phyloP scores from a whole-genome alignment of 257 asterid species.

The Osmanthus fragrans region DNA sequence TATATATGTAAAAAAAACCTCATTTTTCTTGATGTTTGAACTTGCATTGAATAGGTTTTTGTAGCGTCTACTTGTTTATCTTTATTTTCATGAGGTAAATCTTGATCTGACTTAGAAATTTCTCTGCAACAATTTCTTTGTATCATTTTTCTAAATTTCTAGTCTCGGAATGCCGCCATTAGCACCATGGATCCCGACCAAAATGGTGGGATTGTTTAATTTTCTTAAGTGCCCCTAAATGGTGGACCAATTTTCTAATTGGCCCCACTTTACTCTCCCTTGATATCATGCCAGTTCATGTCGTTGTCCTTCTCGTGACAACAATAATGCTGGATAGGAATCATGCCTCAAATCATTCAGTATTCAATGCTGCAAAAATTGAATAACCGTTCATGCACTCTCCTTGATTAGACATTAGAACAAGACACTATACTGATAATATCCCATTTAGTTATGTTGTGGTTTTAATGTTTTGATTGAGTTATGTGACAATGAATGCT shows the following conservation, averaged over 20 bases:
- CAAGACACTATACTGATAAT: neutral
- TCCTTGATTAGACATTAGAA: slow-evolving; percentile 13
- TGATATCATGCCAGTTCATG: slow-evolving; percentile 18
- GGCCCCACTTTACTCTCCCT: slow-evolving; percentile 40
- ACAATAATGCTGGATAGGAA: slow-evolving; percentile 25
- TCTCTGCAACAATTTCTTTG: slow-evolving; percentile 8
- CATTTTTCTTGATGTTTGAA: slow-evolving; percentile 15
- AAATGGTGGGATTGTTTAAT: slow-evolving; percentile 34
- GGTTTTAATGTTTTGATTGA: slow-evolving; percentile 22
- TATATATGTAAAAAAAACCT: neutral
- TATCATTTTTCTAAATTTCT: slow-evolving; percentile 1
- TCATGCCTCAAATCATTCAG: slow-evolving; percentile 30
- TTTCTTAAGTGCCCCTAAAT: slow-evolving; percentile 38
- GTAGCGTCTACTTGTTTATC: slow-evolving; percentile 15
- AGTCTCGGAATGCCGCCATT: neutral
- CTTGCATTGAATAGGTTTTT: slow-evolving; percentile 11
- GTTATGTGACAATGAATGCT: slow-evolving; percentile 21
- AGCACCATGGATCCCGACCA: slow-evolving; percentile 49
- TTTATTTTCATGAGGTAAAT: neutral
- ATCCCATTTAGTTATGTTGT: slow-evolving; percentile 6
- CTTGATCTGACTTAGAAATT: neutral
- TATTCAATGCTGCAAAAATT: slow-evolving; percentile 19
- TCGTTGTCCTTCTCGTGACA: slow-evolving; percentile 41
- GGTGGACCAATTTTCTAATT: slow-evolving; percentile 23
- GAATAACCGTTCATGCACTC: neutral